Percentiles rank a stretch among this genome's conserved stretches.
phyloP scores from a whole-genome alignment of 139 green algal species.

The Marvania coccoides region DNA sequence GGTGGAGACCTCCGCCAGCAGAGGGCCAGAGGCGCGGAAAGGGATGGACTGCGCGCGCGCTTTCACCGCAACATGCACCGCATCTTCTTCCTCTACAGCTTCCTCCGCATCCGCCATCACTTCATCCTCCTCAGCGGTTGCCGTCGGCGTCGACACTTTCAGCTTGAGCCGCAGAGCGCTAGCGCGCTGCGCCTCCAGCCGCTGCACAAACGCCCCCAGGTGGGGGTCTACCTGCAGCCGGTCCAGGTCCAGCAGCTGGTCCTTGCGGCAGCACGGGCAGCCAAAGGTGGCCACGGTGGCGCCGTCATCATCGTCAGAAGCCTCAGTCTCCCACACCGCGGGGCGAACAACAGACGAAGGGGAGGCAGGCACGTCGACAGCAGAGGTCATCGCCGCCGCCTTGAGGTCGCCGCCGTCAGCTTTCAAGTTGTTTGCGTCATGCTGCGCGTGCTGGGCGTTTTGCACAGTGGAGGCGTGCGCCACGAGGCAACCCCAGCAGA shows the following conservation, averaged over 20 bases:
- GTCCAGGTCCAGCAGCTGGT: conserved; percentile 65
- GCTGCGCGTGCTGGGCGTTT: neutral
- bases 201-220: conserved; percentile 55
- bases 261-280: conserved; percentile 67
- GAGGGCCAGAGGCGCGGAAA: too few relatives aligned
- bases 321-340: conserved; percentile 4
- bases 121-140: neutral
- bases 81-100: too few relatives aligned
- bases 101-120: neutral
- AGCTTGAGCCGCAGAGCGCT: too few relatives aligned
- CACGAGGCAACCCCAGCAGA: conserved; percentile 82
- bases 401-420: neutral
- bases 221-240: conserved; percentile 59
- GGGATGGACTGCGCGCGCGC: too few relatives aligned
- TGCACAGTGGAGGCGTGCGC: conserved; percentile 11
- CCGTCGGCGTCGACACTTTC: neutral
- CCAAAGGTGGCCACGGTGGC: conserved; percentile 33
- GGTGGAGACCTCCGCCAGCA: too few relatives aligned
- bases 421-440: neutral
- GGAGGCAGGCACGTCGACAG: neutral
- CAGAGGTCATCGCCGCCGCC: neutral
- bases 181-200: conserved; percentile 31
- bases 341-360: neutral
- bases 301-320: conserved; percentile 12
- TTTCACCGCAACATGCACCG: too few relatives aligned